Evolutionary conservation across 495 filamentous ascomycete species (phyloP).

Genomic region (Neurospora sp.): DNA sequence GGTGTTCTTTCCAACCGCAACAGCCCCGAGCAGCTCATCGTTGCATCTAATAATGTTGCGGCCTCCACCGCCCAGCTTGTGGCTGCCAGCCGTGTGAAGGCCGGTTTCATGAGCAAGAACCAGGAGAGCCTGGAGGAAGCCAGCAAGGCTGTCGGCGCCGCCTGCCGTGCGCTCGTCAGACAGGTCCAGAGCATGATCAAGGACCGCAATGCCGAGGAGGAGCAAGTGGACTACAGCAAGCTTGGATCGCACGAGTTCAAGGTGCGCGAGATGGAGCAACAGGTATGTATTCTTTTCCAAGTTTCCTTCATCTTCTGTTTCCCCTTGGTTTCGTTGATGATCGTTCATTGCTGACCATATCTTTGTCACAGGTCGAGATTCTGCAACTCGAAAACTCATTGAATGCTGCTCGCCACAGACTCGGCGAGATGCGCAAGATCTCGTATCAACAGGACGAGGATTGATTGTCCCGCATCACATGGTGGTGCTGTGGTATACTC

Average conservation of each 20-base stretch:
- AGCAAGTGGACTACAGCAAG: constrained; percentile 78
- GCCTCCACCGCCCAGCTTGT: constrained; percentile 94
- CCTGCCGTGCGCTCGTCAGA: constrained; percentile 77
- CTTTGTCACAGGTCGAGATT: constrained; percentile 71
- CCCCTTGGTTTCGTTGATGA: background rate
- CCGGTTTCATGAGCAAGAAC: constrained; percentile 91
- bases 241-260: constrained; percentile 94
- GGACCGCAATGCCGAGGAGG: constrained; percentile 71
- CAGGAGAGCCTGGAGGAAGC: constrained; percentile 86
- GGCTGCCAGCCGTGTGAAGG: constrained; percentile 91
- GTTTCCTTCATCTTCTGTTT: constrained; percentile 8
- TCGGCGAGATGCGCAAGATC: constrained; percentile 98
- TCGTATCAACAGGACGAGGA: constrained; percentile 76
- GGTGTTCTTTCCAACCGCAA: constrained; percentile 87
- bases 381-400: constrained; percentile 88
- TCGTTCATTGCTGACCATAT: constrained; percentile 8
- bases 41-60: constrained; percentile 93
- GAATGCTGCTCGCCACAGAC: constrained; percentile 63
- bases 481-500: background rate
- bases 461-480: background rate
- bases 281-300: constrained; percentile 51
- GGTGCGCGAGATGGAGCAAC: constrained; percentile 97
- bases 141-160: constrained; percentile 83
- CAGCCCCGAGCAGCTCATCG: constrained; percentile 92
- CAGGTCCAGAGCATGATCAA: constrained; percentile 93